Conservation (phyloP, 2,329 filamentous ascomycete species). For the Biscogniauxia mediterranea region DNA sequence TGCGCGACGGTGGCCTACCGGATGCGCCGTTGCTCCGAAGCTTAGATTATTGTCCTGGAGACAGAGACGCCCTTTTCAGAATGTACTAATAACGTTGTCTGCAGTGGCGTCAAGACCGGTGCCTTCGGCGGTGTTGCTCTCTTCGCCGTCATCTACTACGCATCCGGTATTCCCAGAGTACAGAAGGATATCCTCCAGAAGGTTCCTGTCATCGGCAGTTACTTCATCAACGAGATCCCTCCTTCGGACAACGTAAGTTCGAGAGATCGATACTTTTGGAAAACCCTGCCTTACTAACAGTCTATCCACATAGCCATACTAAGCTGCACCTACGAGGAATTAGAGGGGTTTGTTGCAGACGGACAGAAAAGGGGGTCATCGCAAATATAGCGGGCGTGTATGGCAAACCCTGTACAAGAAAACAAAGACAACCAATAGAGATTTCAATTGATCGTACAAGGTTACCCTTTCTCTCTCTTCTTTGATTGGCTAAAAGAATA, state of each 20-base stretch:
- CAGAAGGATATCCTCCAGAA: slow-evolving; percentile 60
- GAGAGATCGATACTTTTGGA: not conserved
- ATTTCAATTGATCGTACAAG: slow-evolving; percentile 18
- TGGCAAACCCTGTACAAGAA: slow-evolving; percentile 28
- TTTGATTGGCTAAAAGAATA: not conserved
- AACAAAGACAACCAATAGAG: slow-evolving; percentile 23
- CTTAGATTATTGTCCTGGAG: not conserved
- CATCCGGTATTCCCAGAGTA: slow-evolving; percentile 61
- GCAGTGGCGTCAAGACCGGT: slow-evolving; percentile 51
- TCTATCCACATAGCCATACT: slow-evolving; percentile 24
- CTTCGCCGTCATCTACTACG: slow-evolving; percentile 57
- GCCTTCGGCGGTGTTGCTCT: slow-evolving; percentile 58
- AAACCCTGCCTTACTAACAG: slow-evolving; percentile 7
- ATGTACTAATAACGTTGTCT: slow-evolving; percentile 2
- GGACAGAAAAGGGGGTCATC: slow-evolving; percentile 10
- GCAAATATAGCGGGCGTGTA: slow-evolving; percentile 24
- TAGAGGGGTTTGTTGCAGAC: slow-evolving; percentile 1
- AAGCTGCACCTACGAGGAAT: slow-evolving; percentile 9
- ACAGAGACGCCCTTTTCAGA: not conserved
- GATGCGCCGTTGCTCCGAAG: not conserved
- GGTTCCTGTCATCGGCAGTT: slow-evolving; percentile 50
- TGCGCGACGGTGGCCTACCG: too few relatives aligned
- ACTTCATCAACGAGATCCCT: slow-evolving; percentile 54
- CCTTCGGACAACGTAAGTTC: slow-evolving; percentile 61
- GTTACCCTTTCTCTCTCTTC: not conserved